phyloP scores from a whole-genome alignment of 805 yeast genomes.

The Yamadazyma olivae region DNA sequence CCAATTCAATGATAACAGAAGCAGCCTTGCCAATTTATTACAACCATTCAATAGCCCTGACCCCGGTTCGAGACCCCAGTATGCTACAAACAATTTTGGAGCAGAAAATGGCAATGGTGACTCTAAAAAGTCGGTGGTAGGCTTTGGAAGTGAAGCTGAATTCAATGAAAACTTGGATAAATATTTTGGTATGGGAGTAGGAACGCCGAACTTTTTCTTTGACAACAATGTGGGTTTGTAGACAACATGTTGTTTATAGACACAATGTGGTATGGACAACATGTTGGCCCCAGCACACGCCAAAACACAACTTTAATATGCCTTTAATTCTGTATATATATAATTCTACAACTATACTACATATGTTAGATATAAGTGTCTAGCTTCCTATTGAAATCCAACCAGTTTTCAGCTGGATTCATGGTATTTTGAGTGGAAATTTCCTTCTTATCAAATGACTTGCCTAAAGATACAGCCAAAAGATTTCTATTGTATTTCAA shows the following conservation, averaged over 20 bases:
- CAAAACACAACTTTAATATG: no score
- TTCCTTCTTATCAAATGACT: background rate
- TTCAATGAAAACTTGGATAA: conserved; percentile 13
- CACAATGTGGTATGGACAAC: no score
- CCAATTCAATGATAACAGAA: background rate
- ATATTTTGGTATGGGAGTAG: conserved; percentile 20
- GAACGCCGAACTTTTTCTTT: conserved; percentile 36
- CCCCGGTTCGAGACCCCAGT: no score
- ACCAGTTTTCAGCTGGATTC: background rate
- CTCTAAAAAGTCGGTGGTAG: no score
- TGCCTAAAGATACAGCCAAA: background rate
- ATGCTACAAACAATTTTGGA: no score
- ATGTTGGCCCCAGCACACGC: no score
- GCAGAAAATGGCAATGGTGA: no score
- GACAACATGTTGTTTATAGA: background rate
- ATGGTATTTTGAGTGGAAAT: background rate
- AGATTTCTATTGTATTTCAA: background rate
- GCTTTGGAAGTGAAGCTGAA: no score
- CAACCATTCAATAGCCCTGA: background rate
- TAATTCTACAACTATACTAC: no score
- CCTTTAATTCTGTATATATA: no score
- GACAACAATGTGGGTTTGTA: conserved; percentile 29
- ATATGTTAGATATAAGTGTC: no score
- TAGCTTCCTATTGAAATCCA: no score
- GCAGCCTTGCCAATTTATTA: conserved; percentile 1